phyloP scores from a whole-genome alignment of 2,329 filamentous ascomycete species.

The Colletotrichum musicola region DNA sequence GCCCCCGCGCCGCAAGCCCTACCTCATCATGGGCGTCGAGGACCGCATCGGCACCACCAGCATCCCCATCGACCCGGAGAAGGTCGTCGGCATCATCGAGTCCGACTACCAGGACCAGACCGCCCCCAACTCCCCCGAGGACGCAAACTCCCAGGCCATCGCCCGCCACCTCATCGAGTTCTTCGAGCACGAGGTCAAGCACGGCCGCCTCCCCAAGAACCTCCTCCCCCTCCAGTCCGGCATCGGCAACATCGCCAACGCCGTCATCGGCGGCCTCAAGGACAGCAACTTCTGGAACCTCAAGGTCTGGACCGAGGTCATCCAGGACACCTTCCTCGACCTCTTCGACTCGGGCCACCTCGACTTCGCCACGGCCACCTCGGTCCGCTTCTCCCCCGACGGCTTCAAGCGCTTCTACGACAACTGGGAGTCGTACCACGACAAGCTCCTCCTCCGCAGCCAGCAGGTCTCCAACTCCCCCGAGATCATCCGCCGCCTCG shows the following conservation, averaged over 20 bases:
- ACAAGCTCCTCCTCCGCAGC: conserved; percentile 87
- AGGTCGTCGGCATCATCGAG: conserved; percentile 87
- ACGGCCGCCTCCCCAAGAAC: conserved; percentile 81
- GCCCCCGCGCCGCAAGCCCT: conserved; percentile 84
- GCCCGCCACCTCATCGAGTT: conserved; percentile 84
- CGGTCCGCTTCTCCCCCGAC: conserved; percentile 90
- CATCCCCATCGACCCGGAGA: conserved; percentile 86
- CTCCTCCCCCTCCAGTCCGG: conserved; percentile 87
- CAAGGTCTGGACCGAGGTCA: conserved; percentile 93
- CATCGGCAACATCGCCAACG: conserved; percentile 94
- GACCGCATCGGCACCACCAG: conserved; percentile 87
- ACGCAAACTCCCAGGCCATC: conserved; percentile 79
- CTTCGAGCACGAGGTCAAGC: conserved; percentile 85
- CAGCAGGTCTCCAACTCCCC: conserved; percentile 91
- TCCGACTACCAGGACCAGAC: conserved; percentile 85
- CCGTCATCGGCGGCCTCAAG: conserved; percentile 85
- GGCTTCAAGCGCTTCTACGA: conserved; percentile 94
- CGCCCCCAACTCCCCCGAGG: conserved; percentile 80
- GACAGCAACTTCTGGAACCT: conserved; percentile 88
- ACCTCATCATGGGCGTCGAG: conserved; percentile 86
- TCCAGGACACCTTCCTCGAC: conserved; percentile 93
- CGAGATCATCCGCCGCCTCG: conserved; percentile 88
- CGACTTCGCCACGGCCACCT: conserved; percentile 91
- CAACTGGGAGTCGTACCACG: conserved; percentile 82
- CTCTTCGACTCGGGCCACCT: conserved; percentile 90